These are phyloP conservation scores for Pyrus bretschneideri DNA, from an alignment of 306 rosid genomes.

Conservation along the genomic window DNA sequence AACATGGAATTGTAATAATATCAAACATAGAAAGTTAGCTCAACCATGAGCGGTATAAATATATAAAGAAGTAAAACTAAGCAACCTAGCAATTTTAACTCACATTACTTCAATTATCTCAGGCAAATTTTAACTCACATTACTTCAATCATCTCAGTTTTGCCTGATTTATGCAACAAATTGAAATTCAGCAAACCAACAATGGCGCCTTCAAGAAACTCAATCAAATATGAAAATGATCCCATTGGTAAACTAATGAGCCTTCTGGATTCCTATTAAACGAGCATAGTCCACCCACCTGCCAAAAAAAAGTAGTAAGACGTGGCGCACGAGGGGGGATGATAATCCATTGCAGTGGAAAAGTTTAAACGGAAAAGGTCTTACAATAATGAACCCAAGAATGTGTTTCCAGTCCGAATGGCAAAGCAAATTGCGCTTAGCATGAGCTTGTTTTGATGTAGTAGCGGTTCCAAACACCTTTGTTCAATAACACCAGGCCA, in stretches of 20 bases:
- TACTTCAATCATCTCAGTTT: constrained; percentile 12
- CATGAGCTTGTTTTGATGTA: constrained; percentile 71
- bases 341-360: neutral
- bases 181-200: constrained; percentile 17
- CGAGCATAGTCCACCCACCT: constrained; percentile 98
- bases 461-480: constrained; percentile 69
- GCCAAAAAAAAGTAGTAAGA: constrained; percentile 23
- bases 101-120: constrained; percentile 16
- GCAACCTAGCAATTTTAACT: constrained; percentile 29
- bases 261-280: constrained; percentile 65
- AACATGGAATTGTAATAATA: neutral
- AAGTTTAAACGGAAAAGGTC: constrained; percentile 9
- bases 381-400: constrained; percentile 80
- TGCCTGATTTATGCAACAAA: constrained; percentile 18
- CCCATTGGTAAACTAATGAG: constrained; percentile 8
- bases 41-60: constrained; percentile 18
- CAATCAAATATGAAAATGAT: constrained; percentile 10
- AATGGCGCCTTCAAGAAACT: constrained; percentile 16
- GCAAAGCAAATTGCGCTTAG: constrained; percentile 75
- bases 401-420: constrained; percentile 76
- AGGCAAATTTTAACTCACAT: neutral
- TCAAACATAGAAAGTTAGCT: constrained; percentile 10
- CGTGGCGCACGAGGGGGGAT: neutral
- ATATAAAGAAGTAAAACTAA: constrained; percentile 19
- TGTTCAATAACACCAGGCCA: constrained; percentile 84